Percentiles rank a stretch among this genome's conserved stretches.
Conservation (phyloP, 176 grass and related monocot genomes). For the Rhynchospora pubera region DNA sequence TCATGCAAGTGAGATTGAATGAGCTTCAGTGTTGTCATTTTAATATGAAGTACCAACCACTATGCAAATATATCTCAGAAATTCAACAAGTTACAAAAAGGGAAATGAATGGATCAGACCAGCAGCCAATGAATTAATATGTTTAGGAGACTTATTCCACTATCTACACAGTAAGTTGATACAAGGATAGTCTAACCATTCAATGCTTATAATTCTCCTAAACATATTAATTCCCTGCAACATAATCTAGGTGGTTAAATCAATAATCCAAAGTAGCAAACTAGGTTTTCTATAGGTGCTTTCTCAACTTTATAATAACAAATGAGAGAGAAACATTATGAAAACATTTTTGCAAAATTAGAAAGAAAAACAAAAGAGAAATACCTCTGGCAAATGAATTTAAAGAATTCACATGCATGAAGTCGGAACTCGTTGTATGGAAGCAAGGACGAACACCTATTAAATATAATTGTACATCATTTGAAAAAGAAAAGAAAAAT, state of each 20-base stretch:
- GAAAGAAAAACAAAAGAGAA: not conserved
- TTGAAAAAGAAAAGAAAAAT: not conserved
- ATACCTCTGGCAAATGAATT: slow-evolving; percentile 93
- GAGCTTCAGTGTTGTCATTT: not conserved
- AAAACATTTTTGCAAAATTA: not conserved
- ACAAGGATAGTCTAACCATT: not conserved
- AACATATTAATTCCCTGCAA: not conserved
- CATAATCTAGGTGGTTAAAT: not conserved
- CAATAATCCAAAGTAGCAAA: not conserved
- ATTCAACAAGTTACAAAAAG: not conserved
- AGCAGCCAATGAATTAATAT: not conserved
- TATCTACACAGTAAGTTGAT: not conserved
- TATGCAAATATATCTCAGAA: not conserved
- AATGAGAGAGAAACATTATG: not conserved
- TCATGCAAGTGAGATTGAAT: not conserved
- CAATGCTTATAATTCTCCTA: not conserved
- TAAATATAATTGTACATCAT: slow-evolving; percentile 8
- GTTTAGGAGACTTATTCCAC: not conserved
- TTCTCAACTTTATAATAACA: not conserved
- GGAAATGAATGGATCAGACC: not conserved
- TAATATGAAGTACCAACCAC: not conserved
- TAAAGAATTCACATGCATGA: slow-evolving; percentile 91
- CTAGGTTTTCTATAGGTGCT: not conserved
- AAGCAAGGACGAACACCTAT: slow-evolving; percentile 77
- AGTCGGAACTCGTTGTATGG: slow-evolving; percentile 86